phyloP scores from a whole-genome alignment of 1,284 basidiomycete species.

The Mycena sp. region DNA sequence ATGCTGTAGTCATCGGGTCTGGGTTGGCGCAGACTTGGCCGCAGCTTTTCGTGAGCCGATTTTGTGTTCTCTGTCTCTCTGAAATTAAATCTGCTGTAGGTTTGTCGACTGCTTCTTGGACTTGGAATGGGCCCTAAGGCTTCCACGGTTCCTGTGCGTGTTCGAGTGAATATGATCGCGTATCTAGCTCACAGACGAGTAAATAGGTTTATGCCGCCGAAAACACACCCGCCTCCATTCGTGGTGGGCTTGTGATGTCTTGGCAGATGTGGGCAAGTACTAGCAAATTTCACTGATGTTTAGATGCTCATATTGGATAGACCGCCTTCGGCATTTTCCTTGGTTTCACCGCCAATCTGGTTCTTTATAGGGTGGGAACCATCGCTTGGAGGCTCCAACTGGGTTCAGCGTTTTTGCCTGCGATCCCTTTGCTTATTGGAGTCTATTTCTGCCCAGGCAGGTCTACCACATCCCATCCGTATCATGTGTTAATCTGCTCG shows the following conservation, averaged over 20 bases:
- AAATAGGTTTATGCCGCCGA: constrained; percentile 72
- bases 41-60: constrained; percentile 17
- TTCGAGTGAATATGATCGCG: too few relatives aligned
- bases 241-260: constrained; percentile 77
- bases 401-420: constrained; percentile 63
- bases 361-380: constrained; percentile 51
- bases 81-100: too few relatives aligned
- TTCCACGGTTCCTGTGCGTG: constrained; percentile 66
- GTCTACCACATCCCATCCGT: too few relatives aligned
- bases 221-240: constrained; percentile 67
- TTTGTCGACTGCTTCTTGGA: constrained; percentile 71
- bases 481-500: too few relatives aligned
- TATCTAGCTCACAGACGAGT: too few relatives aligned
- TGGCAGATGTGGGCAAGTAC: constrained; percentile 64
- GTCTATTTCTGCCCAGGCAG: constrained; percentile 67
- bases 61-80: constrained; percentile 46
- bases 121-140: constrained; percentile 68
- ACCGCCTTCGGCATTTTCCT: constrained; percentile 55
- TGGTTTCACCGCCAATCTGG: constrained; percentile 61
- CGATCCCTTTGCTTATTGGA: constrained; percentile 55
- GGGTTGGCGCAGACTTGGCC: too few relatives aligned
- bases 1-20: not conserved
- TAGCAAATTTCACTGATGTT: not conserved
- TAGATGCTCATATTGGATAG: not conserved
- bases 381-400: constrained; percentile 70